Evolutionary conservation across 441 rosid species (phyloP), one percentile per base, ranked within the genome.

Genomic region (Isatis lusitanica): DNA sequence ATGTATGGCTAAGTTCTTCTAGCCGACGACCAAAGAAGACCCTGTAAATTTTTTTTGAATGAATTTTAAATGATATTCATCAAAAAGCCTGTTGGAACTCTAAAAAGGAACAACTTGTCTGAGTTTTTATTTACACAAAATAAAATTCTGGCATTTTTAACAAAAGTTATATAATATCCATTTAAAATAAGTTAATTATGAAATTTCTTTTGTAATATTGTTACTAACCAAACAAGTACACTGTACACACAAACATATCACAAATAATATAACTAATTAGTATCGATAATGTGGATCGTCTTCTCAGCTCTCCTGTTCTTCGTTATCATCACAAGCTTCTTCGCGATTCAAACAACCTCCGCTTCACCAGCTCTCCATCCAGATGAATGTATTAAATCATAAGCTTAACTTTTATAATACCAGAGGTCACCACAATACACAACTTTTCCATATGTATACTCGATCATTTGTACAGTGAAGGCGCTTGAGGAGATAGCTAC

Each of bases 311-410:
- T 71, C 36, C 5, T 13, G 12, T 52, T 30, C 63, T 62, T 61
- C 58, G 12, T 40, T 42, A 61, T 28, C 52, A 70, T 61, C 42
- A 51, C 60, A 38, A 50, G 56, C 74, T 70, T 36, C 44, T 53
- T 53, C 8, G 26, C 33, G 24, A 51, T 15, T 13, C 10, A 36
- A 30, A 51, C 69, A 71, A 38, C 61, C 21, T 62, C 62, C 10
- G 2, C 65, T 69, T 58, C 28, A 2, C 16, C 36, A 18, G 28
- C 10, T 63, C 63, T 72, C 10, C 70, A 72, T 55, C 64, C 57
- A 72, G 76, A 43, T 53, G 76, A 72, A 53, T 18, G 76, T 72
- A 72, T 13, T 51, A 47, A n/a, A 57, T 57, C 26, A 57, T 15
- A 9, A 12, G 0, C 38, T 18, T 13, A 26, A 15, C 8, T 28